Percentiles rank a stretch among this genome's conserved stretches.
Conservation (phyloP, 805 yeast species). For the Brettanomyces sp. region DNA sequence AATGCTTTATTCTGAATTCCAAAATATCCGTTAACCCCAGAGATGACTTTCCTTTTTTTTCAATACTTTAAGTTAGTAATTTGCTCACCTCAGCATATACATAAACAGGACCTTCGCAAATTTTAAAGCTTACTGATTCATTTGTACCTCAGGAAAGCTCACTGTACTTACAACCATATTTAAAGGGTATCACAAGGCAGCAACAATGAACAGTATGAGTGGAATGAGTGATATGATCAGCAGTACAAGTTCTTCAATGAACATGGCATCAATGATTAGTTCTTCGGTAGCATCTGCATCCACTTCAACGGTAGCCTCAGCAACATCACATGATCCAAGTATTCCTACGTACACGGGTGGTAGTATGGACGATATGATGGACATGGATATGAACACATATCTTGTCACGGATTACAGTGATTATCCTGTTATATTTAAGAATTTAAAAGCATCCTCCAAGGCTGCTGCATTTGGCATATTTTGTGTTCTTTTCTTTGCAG, state of each 20-base stretch:
- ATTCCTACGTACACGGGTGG: slow-evolving; percentile 1
- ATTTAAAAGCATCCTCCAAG: slow-evolving; percentile 40
- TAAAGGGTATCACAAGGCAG: neutral
- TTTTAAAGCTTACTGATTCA: no score
- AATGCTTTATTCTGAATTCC: no score
- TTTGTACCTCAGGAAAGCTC: no score
- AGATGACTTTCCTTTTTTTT: no score
- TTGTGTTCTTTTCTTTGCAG: slow-evolving; percentile 46
- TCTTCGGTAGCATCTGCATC: slow-evolving; percentile 6
- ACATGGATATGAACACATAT: slow-evolving; percentile 47
- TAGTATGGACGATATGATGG: slow-evolving; percentile 7
- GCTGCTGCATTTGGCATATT: slow-evolving; percentile 72
- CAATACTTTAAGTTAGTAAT: no score
- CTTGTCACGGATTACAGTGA: slow-evolving; percentile 40
- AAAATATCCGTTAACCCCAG: no score
- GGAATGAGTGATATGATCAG: slow-evolving; percentile 11
- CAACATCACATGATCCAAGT: slow-evolving; percentile 8
- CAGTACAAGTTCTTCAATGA: slow-evolving; percentile 3
- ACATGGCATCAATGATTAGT: slow-evolving; percentile 2
- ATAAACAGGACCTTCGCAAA: no score
- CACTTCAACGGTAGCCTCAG: slow-evolving; percentile 8
- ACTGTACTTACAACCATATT: no score
- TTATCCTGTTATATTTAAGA: slow-evolving; percentile 57
- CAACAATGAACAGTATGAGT: neutral
- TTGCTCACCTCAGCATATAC: no score